phyloP scores from a whole-genome alignment of 2,329 filamentous ascomycete species.

The Gaeumannomyces tritici region DNA sequence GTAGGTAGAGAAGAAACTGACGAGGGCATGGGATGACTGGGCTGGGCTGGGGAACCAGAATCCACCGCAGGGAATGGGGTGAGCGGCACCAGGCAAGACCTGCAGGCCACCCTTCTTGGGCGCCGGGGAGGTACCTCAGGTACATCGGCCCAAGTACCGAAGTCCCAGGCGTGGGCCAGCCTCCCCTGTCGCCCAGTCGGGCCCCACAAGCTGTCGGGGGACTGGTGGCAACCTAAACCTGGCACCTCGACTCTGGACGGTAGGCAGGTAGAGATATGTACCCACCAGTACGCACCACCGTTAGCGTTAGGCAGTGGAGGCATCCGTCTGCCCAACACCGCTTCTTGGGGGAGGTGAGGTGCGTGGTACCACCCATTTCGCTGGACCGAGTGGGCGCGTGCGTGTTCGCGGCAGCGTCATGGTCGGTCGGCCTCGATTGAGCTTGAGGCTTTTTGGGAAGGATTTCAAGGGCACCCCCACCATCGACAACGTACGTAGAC shows the following conservation, averaged over 20 bases:
- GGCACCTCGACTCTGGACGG: neutral
- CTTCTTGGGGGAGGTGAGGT: too few relatives aligned
- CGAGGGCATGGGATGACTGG: neutral
- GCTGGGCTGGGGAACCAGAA: neutral
- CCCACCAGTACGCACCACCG: too few relatives aligned
- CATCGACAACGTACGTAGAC: neutral
- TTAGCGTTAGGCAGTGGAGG: neutral
- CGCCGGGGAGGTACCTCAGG: neutral
- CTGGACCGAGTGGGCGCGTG: neutral
- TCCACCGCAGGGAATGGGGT: slow-evolving; percentile 1
- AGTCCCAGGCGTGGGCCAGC: neutral
- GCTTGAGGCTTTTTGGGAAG: neutral
- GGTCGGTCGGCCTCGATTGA: neutral
- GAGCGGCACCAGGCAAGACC: neutral
- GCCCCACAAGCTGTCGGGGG: neutral
- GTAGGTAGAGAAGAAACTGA: slow-evolving; percentile 1
- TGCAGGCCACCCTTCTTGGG: neutral
- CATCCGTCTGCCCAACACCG: too few relatives aligned
- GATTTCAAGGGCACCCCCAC: neutral
- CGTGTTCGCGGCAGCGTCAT: neutral
- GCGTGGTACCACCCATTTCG: too few relatives aligned
- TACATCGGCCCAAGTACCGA: slow-evolving; percentile 1
- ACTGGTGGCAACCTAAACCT: neutral
- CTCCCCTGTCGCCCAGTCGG: neutral
- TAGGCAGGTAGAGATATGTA: too few relatives aligned